Base-by-base conservation (phyloP, 345 rosid genomes). In the Erodium maritimum region DNA sequence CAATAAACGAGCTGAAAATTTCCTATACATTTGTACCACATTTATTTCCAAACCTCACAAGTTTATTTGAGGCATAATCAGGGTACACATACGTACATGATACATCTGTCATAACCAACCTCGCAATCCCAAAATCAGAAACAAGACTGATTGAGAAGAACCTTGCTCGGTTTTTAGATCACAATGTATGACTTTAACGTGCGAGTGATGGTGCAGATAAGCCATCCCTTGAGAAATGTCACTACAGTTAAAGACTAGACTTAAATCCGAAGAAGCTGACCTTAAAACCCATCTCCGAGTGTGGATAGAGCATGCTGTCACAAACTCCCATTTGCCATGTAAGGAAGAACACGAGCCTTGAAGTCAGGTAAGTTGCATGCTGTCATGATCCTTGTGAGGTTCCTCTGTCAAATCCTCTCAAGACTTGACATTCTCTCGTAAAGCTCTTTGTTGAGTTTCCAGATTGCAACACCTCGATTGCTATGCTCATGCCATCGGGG, bases 151-250 rank as follows among this genome's bases (percentile, higher is more conserved):
- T 75, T 77, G 57, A 82, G 88, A 73, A 82, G 85, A 69, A 82
- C 73, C 18, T 82, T 80, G 69, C 82, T 82, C 16, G 84, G 82
- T n/a, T 67, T 82, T 82, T 37, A 82, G 76, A 75, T 82, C 82
- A 42, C 82, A 77, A 18, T 82, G 88, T 51, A 80, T 73, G 46
- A 80, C 83, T 68, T 72, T 65, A 37, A 76, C 74, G 0, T 75
- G 88, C 5, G 81, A 82, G 54, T 78, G 83, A 64, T 82, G 85
- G 65, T 82, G 88, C 68, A 82, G 60, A 72, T 82, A 80, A 51
- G 83, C 88, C 79, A 82, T 73, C 19, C 81, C 88, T 67, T 80
- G 81, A 11, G 83, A 80, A 34, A 80, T 64, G 50, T 82, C 88
- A 34, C 82, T 75, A 67, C 85, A 77, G 42, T 68, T 75, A 13